Percentiles rank a stretch among this genome's conserved stretches.
These are phyloP conservation scores for Vanderwaltozyma tropicalis DNA, from an alignment of 805 yeast genomes.

Conservation along the genomic window DNA sequence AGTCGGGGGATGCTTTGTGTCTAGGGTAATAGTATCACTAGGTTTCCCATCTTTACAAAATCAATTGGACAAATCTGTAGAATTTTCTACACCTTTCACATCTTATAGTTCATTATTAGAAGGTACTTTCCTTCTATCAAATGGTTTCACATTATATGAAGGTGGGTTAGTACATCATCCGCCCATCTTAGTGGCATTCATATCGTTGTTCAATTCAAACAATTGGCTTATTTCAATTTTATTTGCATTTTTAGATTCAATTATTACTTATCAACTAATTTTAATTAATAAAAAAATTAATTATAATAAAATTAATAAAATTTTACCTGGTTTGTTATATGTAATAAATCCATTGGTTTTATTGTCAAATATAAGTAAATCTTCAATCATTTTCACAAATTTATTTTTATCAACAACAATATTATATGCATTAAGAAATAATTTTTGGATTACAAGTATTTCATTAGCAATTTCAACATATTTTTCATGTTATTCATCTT, in stretches of 20 bases:
- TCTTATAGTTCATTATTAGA: constrained; percentile 43
- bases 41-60: constrained; percentile 20
- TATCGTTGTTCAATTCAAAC: constrained; percentile 7
- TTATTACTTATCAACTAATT: constrained; percentile 46
- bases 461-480: constrained; percentile 54
- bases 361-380: constrained; percentile 55
- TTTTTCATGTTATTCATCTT: constrained; percentile 52
- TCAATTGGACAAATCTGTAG: constrained; percentile 24
- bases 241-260: constrained; percentile 50
- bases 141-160: constrained; percentile 55
- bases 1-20: constrained; percentile 1
- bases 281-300: constrained; percentile 31
- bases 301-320: constrained; percentile 1
- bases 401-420: constrained; percentile 41
- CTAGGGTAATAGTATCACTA: constrained; percentile 11
- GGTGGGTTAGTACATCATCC: constrained; percentile 87
- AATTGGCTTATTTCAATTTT: constrained; percentile 24
- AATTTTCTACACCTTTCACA: constrained; percentile 28
- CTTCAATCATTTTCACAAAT: constrained; percentile 54
- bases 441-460: constrained; percentile 27
- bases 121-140: constrained; percentile 51
- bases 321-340: constrained; percentile 49
- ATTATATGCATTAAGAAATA: constrained; percentile 34
- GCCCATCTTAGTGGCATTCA: constrained; percentile 51
- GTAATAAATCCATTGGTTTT: constrained; percentile 74